phyloP scores from a whole-genome alignment of 192 early-diverging fungal genomes.

The Dissophora ornata region DNA sequence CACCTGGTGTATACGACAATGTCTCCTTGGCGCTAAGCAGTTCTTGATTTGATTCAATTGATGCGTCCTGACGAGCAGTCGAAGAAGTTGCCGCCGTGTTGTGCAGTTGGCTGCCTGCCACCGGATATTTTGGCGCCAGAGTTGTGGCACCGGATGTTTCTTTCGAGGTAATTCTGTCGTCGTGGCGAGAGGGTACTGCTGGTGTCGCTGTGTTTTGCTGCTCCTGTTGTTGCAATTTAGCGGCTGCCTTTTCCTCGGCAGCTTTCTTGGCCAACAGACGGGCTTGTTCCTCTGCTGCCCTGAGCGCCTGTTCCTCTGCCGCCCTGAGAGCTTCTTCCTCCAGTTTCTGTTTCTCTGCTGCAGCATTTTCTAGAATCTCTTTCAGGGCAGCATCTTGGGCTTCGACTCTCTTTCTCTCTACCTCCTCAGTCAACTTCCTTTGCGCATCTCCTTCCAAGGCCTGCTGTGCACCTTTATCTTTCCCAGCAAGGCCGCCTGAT shows the following conservation, averaged over 20 bases:
- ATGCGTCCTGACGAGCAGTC: background rate
- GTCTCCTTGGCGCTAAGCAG: background rate
- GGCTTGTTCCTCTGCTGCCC: constrained; percentile 6
- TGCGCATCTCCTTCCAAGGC: constrained; percentile 15
- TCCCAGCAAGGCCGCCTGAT: background rate
- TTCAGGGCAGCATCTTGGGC: constrained; percentile 41
- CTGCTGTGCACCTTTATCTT: background rate
- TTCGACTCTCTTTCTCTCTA: constrained; percentile 32
- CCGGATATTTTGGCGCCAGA: background rate
- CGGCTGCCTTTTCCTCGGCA: background rate
- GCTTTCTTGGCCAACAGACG: constrained; percentile 18
- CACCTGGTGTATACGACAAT: background rate
- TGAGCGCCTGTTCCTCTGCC: constrained; percentile 24
- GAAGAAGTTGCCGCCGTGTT: background rate
- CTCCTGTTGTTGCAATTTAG: background rate
- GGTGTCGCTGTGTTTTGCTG: background rate
- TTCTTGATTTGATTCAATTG: background rate
- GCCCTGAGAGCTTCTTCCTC: constrained; percentile 24
- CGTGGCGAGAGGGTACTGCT: background rate
- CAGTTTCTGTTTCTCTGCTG: constrained; percentile 41
- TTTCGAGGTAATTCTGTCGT: background rate
- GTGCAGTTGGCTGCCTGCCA: background rate
- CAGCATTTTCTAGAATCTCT: constrained; percentile 45
- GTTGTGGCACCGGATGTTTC: background rate
- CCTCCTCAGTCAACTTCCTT: constrained; percentile 16